phyloP scores from a whole-genome alignment of 345 rosid species.

The Isatis tinctoria region DNA sequence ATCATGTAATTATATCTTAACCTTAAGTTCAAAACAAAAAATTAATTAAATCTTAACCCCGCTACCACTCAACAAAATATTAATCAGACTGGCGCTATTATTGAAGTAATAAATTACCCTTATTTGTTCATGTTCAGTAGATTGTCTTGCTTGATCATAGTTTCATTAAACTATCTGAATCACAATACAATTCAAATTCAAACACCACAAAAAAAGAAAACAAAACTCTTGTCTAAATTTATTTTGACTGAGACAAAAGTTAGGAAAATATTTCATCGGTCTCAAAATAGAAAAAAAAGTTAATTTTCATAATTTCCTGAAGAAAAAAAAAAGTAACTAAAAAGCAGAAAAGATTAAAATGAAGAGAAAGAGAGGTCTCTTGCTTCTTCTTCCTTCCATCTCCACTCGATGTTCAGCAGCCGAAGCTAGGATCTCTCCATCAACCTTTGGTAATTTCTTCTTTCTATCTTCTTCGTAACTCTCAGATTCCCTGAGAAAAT shows the following conservation, averaged over 20 bases:
- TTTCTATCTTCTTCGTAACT: not conserved
- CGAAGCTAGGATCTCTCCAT: conserved; percentile 18
- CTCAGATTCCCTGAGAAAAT: not conserved
- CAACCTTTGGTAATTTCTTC: conserved; percentile 1
- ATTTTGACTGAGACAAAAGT: no score
- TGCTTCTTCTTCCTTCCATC: conserved; percentile 22
- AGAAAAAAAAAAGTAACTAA: not conserved
- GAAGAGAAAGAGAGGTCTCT: not conserved
- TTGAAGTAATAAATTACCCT: not conserved
- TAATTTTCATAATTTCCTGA: not conserved
- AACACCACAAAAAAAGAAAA: not conserved
- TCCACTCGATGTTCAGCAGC: conserved; percentile 10
- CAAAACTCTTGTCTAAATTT: not conserved
- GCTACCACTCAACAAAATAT: not conserved
- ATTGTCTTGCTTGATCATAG: not conserved
- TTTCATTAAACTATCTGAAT: not conserved
- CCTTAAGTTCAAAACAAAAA: no score
- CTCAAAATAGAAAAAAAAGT: not conserved
- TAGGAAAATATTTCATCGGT: not conserved
- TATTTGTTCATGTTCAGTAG: not conserved
- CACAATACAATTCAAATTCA: not conserved
- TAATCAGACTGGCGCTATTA: not conserved
- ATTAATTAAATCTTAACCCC: not conserved
- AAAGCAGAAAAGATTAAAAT: conserved; percentile 10
- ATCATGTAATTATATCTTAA: not conserved